A percentile compares a stretch with the other conserved stretches of the same genome.
Conservation (phyloP, 805 yeast species). For the Saccharomycopsis oosterbeekiorum region DNA sequence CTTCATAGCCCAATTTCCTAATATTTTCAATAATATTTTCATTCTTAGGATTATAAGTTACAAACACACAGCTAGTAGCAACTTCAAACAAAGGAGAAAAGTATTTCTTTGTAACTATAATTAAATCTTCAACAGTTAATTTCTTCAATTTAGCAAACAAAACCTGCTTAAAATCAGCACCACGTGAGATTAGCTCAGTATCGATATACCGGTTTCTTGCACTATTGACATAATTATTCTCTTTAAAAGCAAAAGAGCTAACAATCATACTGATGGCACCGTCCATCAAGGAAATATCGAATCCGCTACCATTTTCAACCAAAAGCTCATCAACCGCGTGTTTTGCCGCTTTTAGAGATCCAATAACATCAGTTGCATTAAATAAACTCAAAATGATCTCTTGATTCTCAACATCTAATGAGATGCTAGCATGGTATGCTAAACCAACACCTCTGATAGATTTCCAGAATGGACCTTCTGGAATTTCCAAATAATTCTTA, state of each 20-base stretch:
- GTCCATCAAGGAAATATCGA: conserved; percentile 53
- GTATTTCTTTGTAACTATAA: conserved; percentile 42
- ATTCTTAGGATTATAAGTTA: conserved; percentile 66
- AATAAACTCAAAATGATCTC: conserved; percentile 57
- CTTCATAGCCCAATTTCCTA: conserved; percentile 45
- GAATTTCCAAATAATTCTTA: conserved; percentile 48
- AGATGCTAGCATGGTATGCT: conserved; percentile 77
- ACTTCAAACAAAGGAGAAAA: conserved; percentile 56
- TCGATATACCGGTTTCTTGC: conserved; percentile 60
- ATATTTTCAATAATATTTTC: conserved; percentile 39
- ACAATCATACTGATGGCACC: conserved; percentile 74
- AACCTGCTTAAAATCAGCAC: conserved; percentile 41
- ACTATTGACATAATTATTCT: conserved; percentile 55
- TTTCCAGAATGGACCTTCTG: conserved; percentile 96
- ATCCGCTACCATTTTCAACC: conserved; percentile 45
- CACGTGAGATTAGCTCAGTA: conserved; percentile 56
- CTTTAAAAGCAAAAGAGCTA: conserved; percentile 56
- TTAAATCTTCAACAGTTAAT: conserved; percentile 45
- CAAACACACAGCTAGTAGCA: conserved; percentile 47
- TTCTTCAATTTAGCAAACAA: conserved; percentile 44
- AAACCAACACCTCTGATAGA: conserved; percentile 91
- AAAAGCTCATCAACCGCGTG: conserved; percentile 36
- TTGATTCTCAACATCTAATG: conserved; percentile 54
- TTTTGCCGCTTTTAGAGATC: conserved; percentile 51
- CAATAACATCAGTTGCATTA: conserved; percentile 74